These are phyloP conservation scores for Phytophthora aleatoria DNA, from an alignment of 352 stramenopile genomes.

Conservation along the genomic window DNA sequence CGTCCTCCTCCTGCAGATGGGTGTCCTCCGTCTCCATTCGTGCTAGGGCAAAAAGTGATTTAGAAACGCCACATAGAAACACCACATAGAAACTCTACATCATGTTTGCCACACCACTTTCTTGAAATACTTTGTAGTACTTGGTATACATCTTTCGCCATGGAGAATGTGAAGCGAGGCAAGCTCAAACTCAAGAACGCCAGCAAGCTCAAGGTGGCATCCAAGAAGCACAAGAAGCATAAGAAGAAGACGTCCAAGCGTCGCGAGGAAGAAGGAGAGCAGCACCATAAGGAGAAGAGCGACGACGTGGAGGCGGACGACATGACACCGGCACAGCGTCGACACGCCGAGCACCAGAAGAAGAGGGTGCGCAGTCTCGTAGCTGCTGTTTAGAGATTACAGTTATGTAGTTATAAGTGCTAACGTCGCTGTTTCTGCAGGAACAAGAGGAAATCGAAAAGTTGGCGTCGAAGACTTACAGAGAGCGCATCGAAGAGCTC, in stretches of 20 bases:
- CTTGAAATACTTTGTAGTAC: background rate
- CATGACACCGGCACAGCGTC: slow-evolving; percentile 77
- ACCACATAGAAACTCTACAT: too few species aligned
- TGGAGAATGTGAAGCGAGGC: slow-evolving; percentile 83
- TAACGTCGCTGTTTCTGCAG: slow-evolving; percentile 32
- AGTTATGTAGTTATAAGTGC: background rate
- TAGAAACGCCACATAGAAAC: background rate
- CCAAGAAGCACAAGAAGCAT: slow-evolving; percentile 63
- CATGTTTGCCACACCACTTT: slow-evolving; percentile 17
- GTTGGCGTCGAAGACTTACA: slow-evolving; percentile 86
- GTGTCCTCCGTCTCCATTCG: slow-evolving; percentile 28
- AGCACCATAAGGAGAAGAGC: slow-evolving; percentile 20
- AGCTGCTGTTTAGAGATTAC: background rate
- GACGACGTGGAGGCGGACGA: slow-evolving; percentile 41
- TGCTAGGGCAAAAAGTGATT: background rate
- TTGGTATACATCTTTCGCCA: slow-evolving; percentile 15
- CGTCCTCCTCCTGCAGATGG: background rate
- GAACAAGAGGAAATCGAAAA: slow-evolving; percentile 90
- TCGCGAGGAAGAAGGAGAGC: slow-evolving; percentile 35
- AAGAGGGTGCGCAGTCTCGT: slow-evolving; percentile 62
- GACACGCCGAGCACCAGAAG: slow-evolving; percentile 78
- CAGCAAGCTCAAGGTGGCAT: slow-evolving; percentile 65
- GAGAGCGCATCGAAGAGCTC: slow-evolving; percentile 95
- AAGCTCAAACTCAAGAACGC: slow-evolving; percentile 85
- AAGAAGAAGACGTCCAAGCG: slow-evolving; percentile 55